Conservation (phyloP, 2,329 filamentous ascomycete genomes). For the Sclerotinia borealis region DNA sequence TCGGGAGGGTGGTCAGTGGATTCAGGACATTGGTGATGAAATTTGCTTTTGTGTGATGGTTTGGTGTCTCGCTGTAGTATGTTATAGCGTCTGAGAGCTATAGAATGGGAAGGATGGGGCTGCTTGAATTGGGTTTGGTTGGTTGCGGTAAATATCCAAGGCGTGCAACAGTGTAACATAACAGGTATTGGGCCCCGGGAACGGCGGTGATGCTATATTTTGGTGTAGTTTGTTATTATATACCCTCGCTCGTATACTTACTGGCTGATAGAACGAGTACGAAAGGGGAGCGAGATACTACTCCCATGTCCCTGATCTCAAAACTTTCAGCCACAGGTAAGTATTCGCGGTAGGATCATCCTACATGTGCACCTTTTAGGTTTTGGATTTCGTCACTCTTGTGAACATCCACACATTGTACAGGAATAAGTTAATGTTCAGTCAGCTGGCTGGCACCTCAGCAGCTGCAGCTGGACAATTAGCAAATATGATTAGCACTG, state of each 20-base stretch:
- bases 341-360: not conserved
- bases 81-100: not conserved
- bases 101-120: not conserved
- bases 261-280: not conserved
- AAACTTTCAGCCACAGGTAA: not conserved
- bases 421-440: not conserved
- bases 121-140: not conserved
- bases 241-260: not conserved
- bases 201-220: not conserved
- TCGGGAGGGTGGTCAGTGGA: slow-evolving; percentile 1
- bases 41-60: not conserved
- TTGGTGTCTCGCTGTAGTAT: not conserved
- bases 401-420: not conserved
- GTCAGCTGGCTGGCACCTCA: not conserved
- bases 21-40: not conserved
- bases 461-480: not conserved
- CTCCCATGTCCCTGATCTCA: not conserved
- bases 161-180: too few species aligned
- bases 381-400: not conserved
- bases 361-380: not conserved
- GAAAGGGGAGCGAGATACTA: not conserved
- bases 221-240: not conserved
- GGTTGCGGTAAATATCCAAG: not conserved
- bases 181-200: not conserved
- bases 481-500: not conserved